phyloP scores from a whole-genome alignment of 345 rosid genomes.

The Acer campestre region DNA sequence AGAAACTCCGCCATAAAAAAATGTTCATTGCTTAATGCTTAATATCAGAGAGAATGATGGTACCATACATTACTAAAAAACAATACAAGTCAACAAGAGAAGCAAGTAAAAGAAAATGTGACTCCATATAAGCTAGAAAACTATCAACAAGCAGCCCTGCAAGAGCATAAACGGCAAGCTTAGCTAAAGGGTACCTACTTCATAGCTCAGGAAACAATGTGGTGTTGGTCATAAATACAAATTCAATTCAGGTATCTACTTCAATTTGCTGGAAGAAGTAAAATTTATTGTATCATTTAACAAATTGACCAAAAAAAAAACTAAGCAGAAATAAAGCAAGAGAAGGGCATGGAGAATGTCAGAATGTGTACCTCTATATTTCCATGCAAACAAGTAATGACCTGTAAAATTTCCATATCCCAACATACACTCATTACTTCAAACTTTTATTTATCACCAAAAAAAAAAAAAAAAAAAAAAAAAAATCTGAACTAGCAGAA shows the following conservation, averaged over 20 bases:
- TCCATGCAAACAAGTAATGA: conserved; percentile 66
- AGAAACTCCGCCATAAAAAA: too few relatives aligned
- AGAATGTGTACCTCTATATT: conserved; percentile 50
- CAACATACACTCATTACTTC: background rate
- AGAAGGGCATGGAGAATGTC: background rate
- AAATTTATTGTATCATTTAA: background rate
- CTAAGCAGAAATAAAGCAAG: too few relatives aligned
- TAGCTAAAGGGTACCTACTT: background rate
- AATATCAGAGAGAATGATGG: background rate
- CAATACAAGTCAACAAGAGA: background rate
- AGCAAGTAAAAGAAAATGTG: background rate
- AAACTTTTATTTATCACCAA: background rate
- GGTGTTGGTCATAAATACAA: background rate
- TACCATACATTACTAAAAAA: background rate
- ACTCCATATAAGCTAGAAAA: too few relatives aligned
- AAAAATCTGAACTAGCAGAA: background rate
- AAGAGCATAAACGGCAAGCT: background rate
- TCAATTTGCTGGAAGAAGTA: background rate
- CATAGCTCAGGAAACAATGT: background rate
- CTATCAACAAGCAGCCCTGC: too few relatives aligned
- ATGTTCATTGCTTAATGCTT: too few relatives aligned
- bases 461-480: background rate
- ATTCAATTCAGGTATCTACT: too few relatives aligned
- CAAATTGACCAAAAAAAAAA: too few relatives aligned
- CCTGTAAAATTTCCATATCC: conserved; percentile 42